Base-by-base conservation (phyloP, 176 grass and related monocot species). In the Ananas comosus region DNA sequence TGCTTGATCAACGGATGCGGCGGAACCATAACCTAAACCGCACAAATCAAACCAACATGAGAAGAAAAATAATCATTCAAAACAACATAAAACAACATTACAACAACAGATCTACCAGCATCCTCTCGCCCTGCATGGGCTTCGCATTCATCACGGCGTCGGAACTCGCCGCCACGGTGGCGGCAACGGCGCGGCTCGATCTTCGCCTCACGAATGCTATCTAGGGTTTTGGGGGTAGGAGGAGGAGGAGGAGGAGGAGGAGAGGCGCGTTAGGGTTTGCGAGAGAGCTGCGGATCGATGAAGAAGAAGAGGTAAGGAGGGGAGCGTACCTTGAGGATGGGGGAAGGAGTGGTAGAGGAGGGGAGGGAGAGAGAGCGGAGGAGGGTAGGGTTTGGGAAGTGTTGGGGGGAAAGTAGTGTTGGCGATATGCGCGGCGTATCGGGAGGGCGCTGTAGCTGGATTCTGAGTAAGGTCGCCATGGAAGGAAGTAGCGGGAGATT, bases 1-100 rank as follows among this genome's bases (percentile, higher is more conserved):
- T 99, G 94, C 77, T 99, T 99, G 65, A 99, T 93, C 86, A 93
- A 73, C 28, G 94, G 89, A 75, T 99, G 94, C 28, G 94, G 89
- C 19, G 94, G 94, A 63, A 99, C 94, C 72, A 99, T 90, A 66
- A 99, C 89, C 94, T 97, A 74, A 53, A 50, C 48, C 70, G 49
- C 67, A 67, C 65, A 75, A 78, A 64, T 47, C 79, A 49, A 49
- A 13, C 24, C 17, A 51, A 68, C 49, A 59, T 66, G 58, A 51
- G 14, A 49, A 27, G 13, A 47, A 68, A 80, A 59, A 57, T 51
- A 27, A 53, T 33, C n/a, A 23, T 61, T 51, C 27, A 16, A 51
- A 85, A 79, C 63, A 81, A 79, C 24, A 24, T 8, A 22, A 53
- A 42, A 72, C 71, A 27, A 68, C 52, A 70, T 61, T 47, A 61